Evolutionary conservation across 768 basidiomycete genomes (phyloP), one percentile per base, ranked within the genome.

Genomic region (Termitomyces sp.): DNA sequence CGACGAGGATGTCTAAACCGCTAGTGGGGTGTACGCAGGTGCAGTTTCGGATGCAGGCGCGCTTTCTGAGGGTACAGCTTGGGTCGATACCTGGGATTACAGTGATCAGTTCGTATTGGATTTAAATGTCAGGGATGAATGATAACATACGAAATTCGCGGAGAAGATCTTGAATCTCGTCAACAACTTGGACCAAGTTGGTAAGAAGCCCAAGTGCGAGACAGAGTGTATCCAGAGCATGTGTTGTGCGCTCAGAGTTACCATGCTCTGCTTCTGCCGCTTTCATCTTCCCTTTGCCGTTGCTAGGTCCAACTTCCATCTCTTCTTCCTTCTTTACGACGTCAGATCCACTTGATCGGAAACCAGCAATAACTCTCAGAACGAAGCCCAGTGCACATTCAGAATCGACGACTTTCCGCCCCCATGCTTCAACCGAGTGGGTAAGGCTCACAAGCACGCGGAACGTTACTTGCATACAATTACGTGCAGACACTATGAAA

Each of bases 121-220:
- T 27, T 36, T 30, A 13, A 11, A 41, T 20, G 1, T 55, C 7
- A 16, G 45, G 39, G 1, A 47, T 53, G 20, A 52, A 22, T 11
- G 37, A 48, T 1, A 4, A 70, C 85, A 61, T 67, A 89, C 89
- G 72, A 41, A 75, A 80, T 13, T 76, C 73, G 44, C 80, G 76
- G 9, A 84, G 68, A 2, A 74, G 63, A 39, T 76, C 68, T 46
- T 81, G 82, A 11, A 79, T 77, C n/a, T 70, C 74, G 0, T 78
- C 76, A n/a, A 78, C 73, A 6, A 74, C 74, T 65, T 91, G 88
- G 0, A 90, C 83, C 45, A 93, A 73, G 69, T 92, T 93, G 54
- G 89, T 90, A 42, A 93, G 73, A 11, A 93, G 73, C 1, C 86
- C 91, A 6, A 93, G 78, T 6, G 85, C 81, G 30, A 93, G 84